Evolutionary conservation across 2,329 filamentous ascomycete genomes (phyloP).

Genomic region (Ophiosphaerella herpotricha): DNA sequence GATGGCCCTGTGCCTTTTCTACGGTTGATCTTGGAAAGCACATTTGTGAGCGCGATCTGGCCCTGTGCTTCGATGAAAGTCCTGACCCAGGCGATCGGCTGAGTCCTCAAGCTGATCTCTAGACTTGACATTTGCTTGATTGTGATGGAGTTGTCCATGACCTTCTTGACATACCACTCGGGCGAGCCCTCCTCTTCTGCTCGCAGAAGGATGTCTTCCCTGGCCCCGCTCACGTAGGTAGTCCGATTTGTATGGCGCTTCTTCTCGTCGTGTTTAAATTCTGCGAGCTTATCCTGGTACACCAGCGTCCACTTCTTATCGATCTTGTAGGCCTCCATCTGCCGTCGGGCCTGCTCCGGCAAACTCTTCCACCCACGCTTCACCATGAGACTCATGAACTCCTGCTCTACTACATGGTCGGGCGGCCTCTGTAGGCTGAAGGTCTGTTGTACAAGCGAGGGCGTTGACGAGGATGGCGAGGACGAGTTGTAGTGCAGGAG

Average conservation of each 20-base stretch:
- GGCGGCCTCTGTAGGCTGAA: conserved; percentile 72
- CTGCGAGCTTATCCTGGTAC: conserved; percentile 90
- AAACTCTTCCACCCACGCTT: conserved; percentile 97
- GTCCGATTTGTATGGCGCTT: conserved; percentile 74
- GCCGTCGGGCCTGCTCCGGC: conserved; percentile 88
- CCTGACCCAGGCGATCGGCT: conserved; percentile 96
- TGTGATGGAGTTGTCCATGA: conserved; percentile 94
- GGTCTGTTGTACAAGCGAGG: conserved; percentile 58
- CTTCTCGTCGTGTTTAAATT: conserved; percentile 94
- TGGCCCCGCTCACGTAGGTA: conserved; percentile 60
- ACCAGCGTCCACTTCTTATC: conserved; percentile 98
- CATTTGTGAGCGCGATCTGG: conserved; percentile 92
- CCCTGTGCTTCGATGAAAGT: conserved; percentile 97
- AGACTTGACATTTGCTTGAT: conserved; percentile 89
- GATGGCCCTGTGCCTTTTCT: conserved; percentile 76
- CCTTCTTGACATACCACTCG: conserved; percentile 96
- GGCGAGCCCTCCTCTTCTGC: conserved; percentile 95
- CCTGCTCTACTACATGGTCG: conserved; percentile 82
- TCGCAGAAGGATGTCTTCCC: conserved; percentile 69
- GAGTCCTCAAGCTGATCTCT: conserved; percentile 91
- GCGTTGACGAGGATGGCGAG: conserved; percentile 54
- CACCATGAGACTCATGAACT: conserved; percentile 93
- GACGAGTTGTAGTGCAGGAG: conserved; percentile 50
- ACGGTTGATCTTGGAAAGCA: conserved; percentile 91
- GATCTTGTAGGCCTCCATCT: conserved; percentile 95